Conservation (phyloP, 2,329 filamentous ascomycete genomes). For the Aspergillus caelatus region DNA sequence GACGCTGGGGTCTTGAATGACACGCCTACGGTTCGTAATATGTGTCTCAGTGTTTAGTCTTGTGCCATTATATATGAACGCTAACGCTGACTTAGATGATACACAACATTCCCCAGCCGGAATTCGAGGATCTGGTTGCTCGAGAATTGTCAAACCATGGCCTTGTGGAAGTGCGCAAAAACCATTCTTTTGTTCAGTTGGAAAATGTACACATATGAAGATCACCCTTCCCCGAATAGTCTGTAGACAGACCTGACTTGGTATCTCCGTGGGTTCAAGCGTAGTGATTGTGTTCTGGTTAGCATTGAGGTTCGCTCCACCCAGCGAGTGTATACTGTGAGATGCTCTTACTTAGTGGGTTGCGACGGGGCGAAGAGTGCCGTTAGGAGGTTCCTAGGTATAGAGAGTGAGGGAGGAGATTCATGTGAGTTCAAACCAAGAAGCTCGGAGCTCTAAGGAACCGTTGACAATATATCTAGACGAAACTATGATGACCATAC, state of each 20-base stretch:
- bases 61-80: constrained; percentile 1
- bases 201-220: constrained; percentile 30
- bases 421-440: constrained; percentile 41
- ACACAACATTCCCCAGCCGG: constrained; percentile 48
- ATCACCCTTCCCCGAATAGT: background rate
- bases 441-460: background rate
- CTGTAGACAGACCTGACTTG: background rate
- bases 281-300: constrained; percentile 28
- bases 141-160: constrained; percentile 22
- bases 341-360: constrained; percentile 37
- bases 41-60: background rate
- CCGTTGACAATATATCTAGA: background rate
- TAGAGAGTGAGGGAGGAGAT: constrained; percentile 48
- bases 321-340: constrained; percentile 27
- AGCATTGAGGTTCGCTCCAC: constrained; percentile 33
- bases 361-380: constrained; percentile 41
- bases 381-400: constrained; percentile 35
- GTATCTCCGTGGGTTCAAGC: constrained; percentile 10
- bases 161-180: constrained; percentile 23
- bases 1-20: constrained; percentile 34
- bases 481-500: constrained; percentile 50
- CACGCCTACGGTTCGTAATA: constrained; percentile 33
- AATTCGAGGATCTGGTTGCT: constrained; percentile 42
- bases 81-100: constrained; percentile 36
- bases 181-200: constrained; percentile 36